Evolutionary conservation across 176 grass and related monocot species (phyloP), one percentile per base, ranked within the genome.

Genomic region (Eleusine coracana): DNA sequence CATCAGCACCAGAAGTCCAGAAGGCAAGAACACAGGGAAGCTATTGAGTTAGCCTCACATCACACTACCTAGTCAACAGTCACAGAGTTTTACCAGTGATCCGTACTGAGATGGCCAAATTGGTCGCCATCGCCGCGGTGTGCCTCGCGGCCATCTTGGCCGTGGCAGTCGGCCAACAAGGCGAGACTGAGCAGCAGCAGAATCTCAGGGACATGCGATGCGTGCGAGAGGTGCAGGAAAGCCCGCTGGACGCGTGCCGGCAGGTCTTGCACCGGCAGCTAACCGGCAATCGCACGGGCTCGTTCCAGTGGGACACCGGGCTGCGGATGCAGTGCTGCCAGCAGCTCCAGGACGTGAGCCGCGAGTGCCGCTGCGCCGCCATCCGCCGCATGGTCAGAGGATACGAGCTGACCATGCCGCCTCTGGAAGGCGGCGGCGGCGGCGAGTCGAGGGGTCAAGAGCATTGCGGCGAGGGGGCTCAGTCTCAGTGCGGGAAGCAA

Each of bases 251-350:
- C 14, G 83, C 88, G 39, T 89, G 88, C 78, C 83, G 59, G 56
- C 78, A 73, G 73, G 74, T 86, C 3, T 2, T 89, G 6, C 72
- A 82, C 10, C 72, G 61, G 14, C 73, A 82, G 46, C 78, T 78
- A 0, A 72, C 78, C 46, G 71, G 23, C 9, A 78, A 23, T 5
- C 6, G 71, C 64, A n/a, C 9, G 38, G 15, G 10, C 76, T 82
- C 70, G 61, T 60, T 68, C 62, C 41, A 9, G 63, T 62, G 52
- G 63, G 36, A 10, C 77, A 8, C 21, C 6, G 82, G 82, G 36
- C 6, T 69, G 16, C 64, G 83, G 83, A 45, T 73, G 56, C 83
- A 27, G 11, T 89, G 83, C 83, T 89, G 88, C 88, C 83, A 71
- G 73, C 83, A 86, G 73, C 66, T 89, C 28, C 66, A 77, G 78